Conservation (phyloP, 2,329 filamentous ascomycete species). For the Pseudogymnoascus sp. region DNA sequence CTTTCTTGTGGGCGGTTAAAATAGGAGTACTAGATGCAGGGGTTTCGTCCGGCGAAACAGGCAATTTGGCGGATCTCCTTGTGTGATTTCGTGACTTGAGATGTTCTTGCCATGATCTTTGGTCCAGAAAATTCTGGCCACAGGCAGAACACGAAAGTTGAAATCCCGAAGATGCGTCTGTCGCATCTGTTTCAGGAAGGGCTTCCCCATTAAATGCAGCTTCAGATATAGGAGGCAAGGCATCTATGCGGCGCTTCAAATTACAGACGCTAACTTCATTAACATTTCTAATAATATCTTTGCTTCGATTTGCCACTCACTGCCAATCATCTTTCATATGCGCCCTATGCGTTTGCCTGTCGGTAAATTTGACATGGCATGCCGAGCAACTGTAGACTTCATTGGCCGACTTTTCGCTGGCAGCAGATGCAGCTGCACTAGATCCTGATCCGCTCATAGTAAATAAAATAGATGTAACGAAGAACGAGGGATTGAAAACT, state of each 20-base stretch:
- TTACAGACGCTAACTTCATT: not conserved
- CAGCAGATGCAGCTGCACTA: not conserved
- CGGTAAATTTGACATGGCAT: not conserved
- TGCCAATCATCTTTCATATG: conserved; percentile 2
- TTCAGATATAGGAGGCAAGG: not conserved
- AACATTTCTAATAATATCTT: not conserved
- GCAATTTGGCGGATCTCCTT: not conserved
- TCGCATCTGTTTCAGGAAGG: not conserved
- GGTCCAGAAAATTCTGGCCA: not conserved
- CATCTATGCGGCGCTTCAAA: not conserved
- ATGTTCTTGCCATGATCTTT: conserved; percentile 14
- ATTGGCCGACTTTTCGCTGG: not conserved
- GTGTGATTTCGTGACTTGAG: conserved; percentile 14
- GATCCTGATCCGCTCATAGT: not conserved
- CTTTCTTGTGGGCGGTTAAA: not conserved
- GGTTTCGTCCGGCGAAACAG: not conserved
- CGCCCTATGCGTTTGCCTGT: not conserved
- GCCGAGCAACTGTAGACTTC: conserved; percentile 1
- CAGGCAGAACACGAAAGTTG: not conserved
- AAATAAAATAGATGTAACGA: not conserved
- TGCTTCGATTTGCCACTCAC: not conserved
- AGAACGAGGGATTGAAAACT: not conserved
- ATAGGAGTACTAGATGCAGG: not conserved
- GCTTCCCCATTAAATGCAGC: not conserved
- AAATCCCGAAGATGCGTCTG: not conserved